Evolutionary conservation across 768 basidiomycete genomes (phyloP), one percentile per base, ranked within the genome.

Genomic region (Exidia glandulosa): DNA sequence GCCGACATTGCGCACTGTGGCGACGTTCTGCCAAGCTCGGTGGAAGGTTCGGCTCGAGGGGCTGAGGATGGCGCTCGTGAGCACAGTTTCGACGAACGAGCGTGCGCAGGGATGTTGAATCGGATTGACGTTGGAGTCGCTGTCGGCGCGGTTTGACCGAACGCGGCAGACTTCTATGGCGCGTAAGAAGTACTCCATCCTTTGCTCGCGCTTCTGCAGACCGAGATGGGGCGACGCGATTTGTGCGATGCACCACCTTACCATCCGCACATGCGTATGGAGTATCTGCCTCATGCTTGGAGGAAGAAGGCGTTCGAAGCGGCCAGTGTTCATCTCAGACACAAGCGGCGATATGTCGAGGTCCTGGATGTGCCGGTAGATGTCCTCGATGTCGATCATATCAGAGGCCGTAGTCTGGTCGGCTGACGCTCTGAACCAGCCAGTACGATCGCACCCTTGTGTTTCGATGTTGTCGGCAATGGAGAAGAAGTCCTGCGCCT

Each of bases 391-490:
- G 63, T 90, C 87, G n/a, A 84, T 75, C 2, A 77, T 74, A 54
- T 93, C 90, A 12, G 81, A 79, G 54, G 74, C 70, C 0, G 76
- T 71, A 16, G 71, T 71, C 0, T 75, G 68, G n/a, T 91, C 89
- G 58, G 82, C n/a, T n/a, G n/a, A 76, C 14, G 70, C 63, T 3
- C 77, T 74, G 70, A 90, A 88, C 90, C 90, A 93, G 2, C 87
- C 90, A 2, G 81, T 85, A 32, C 84, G 81, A 68, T 93, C 90
- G 16, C 82, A 80, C 2, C 81, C 84, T 69, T 93, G 90, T 0
- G 89, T 81, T 70, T 93, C 90, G 10, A 93, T 77, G 19, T 91
- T 71, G 68, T 93, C 90, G 3, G 84, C 81, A 6, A 87, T 84
- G 47, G 85, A 76, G 65, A 89, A 86, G 36, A 93, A 75, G 71